Percentiles rank a stretch among this genome's conserved stretches.
These are phyloP conservation scores for Annulohypoxylon truncatum DNA, from an alignment of 2,329 filamentous ascomycete species.

Conservation along the genomic window DNA sequence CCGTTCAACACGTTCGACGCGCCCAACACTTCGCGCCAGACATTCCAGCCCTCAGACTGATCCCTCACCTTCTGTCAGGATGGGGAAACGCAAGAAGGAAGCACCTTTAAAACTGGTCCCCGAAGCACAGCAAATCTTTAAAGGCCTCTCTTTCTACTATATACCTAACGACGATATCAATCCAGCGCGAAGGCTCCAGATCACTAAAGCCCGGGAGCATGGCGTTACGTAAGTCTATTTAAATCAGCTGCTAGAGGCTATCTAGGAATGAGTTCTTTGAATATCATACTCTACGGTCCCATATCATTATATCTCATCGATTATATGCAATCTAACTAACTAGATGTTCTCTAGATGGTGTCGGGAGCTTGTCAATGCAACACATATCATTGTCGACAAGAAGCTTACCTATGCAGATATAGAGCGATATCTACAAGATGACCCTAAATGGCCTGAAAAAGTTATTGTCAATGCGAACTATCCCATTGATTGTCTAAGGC, in stretches of 20 bases:
- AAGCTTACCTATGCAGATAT: slow-evolving; percentile 73
- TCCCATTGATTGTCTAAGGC: slow-evolving; percentile 74
- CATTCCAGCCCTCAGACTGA: slow-evolving; percentile 40
- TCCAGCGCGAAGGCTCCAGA: slow-evolving; percentile 74
- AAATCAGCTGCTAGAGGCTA: background rate
- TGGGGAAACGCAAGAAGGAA: slow-evolving; percentile 61
- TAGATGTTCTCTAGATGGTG: slow-evolving; percentile 63
- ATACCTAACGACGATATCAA: slow-evolving; percentile 83
- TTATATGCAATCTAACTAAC: slow-evolving; percentile 9
- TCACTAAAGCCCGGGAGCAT: slow-evolving; percentile 78
- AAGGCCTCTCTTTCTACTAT: slow-evolving; percentile 75
- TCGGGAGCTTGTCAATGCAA: slow-evolving; percentile 68
- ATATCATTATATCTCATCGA: background rate
- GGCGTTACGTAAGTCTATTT: slow-evolving; percentile 65
- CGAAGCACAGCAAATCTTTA: slow-evolving; percentile 68
- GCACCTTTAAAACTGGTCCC: slow-evolving; percentile 58
- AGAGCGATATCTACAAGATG: slow-evolving; percentile 63
- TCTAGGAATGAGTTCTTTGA: background rate
- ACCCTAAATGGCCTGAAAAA: slow-evolving; percentile 52
- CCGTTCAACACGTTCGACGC: slow-evolving; percentile 21
- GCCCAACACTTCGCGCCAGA: slow-evolving; percentile 11
- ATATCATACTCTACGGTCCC: background rate
- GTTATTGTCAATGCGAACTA: slow-evolving; percentile 76
- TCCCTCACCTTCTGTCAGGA: slow-evolving; percentile 40
- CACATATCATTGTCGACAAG: slow-evolving; percentile 84